These are phyloP conservation scores for Pichiaceae sp. DNA, from an alignment of 1,139 yeast genomes.

Conservation along the genomic window DNA sequence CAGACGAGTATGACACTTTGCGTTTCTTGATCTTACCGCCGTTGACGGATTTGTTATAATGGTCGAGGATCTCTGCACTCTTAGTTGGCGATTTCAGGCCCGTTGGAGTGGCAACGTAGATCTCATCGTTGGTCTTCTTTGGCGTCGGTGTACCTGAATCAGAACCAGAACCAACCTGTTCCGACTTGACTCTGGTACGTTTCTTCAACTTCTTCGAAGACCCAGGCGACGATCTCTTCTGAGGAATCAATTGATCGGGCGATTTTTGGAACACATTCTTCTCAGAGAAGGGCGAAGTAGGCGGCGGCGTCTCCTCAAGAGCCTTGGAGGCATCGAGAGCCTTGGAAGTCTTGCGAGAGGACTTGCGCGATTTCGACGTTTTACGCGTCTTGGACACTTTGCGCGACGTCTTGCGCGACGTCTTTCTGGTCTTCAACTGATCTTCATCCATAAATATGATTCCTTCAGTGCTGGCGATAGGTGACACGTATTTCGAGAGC, in stretches of 20 bases:
- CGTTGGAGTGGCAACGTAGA: constrained; percentile 8
- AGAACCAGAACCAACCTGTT: not conserved
- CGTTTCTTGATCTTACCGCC: constrained; percentile 7
- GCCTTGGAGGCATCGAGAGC: not conserved
- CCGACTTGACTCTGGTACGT: not conserved
- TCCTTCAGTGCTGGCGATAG: constrained; percentile 3
- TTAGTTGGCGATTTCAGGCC: constrained; percentile 3
- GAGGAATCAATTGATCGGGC: not conserved
- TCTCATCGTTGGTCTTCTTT: not conserved
- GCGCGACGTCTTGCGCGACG: not conserved
- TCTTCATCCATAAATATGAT: constrained; percentile 2
- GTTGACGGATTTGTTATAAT: constrained; percentile 11
- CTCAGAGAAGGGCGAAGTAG: not conserved
- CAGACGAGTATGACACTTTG: not conserved
- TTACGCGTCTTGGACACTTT: not conserved
- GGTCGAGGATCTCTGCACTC: constrained; percentile 9
- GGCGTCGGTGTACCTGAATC: not conserved
- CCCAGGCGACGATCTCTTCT: not conserved
- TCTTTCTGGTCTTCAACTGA: not conserved
- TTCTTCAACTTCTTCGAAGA: not conserved
- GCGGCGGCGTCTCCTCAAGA: not conserved
- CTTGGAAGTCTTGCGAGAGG: not conserved
- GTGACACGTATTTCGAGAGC: constrained; percentile 13
- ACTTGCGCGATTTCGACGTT: not conserved
- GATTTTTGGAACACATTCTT: not conserved